Base-by-base conservation (phyloP, 768 basidiomycete species). In the Pleurotus giganteus region DNA sequence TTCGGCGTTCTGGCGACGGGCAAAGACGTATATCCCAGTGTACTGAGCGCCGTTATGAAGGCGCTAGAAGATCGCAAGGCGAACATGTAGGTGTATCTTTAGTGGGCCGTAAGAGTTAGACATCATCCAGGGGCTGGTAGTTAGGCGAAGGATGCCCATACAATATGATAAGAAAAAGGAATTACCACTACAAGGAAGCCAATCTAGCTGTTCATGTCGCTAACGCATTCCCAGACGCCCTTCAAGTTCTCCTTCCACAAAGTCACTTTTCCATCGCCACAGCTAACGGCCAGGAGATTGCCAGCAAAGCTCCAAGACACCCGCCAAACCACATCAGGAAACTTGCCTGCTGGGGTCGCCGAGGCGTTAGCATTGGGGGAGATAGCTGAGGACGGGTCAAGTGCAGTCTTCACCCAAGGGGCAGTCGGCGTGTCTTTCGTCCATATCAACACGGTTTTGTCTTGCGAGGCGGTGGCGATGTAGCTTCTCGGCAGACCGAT, bases 251-350 rank as follows among this genome's bases (percentile, higher is more conserved):
- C 97, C 71, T 99, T 99, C 96, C 97, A 99, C 47, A 98, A 75
- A 6, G 91, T 94, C 19, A 99, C 96, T 72, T 97, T 98, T 11
- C 97, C 96, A 66, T 99, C 97, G 8, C 94, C 95, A 69, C 94
- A 96, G 68, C 92, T 94, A 41, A 98, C 97, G 0, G 95, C 95
- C 43, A 99, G 78, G 49, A 99, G 82, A 66, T 98, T 98, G 15
- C 96, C 96, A 1, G 95, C 92, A 23, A 98, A 80, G 60, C 92
- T 95, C 97, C 97, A 99, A 42, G 91, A 93, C 29, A 98, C 94
- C n/a, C 95, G 83, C 97, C 96, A 99, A 23, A 98, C 94, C 4
- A 94, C 93, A 67, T 98, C 96, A 1, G 93, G 91, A 75, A 98
- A 98, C 67, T 89, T 94, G 21, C 90, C 90, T 13, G 82, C 75